phyloP scores from a whole-genome alignment of 768 basidiomycete species.

The Tubosaeta brunneosetosa region DNA sequence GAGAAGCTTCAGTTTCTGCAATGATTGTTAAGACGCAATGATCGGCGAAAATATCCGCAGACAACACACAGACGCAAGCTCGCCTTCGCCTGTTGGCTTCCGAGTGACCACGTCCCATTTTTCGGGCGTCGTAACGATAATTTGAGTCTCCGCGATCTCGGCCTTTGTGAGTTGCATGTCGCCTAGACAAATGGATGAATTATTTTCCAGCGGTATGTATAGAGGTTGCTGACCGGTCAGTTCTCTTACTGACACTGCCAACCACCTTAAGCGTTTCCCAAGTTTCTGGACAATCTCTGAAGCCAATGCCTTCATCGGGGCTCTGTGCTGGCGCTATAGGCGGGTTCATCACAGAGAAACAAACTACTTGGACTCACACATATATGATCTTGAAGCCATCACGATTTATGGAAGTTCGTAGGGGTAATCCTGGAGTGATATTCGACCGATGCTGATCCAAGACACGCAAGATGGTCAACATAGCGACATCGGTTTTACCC shows the following conservation, averaged over 20 bases:
- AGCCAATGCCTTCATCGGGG: constrained; percentile 98
- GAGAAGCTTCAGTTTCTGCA: constrained; percentile 82
- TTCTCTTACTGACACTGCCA: constrained; percentile 81
- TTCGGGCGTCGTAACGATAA: constrained; percentile 98
- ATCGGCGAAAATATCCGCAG: background rate
- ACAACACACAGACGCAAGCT: constrained; percentile 77
- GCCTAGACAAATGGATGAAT: constrained; percentile 33
- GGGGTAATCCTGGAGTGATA: constrained; percentile 22
- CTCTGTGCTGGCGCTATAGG: constrained; percentile 40
- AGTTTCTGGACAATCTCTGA: constrained; percentile 94
- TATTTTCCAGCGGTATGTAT: background rate
- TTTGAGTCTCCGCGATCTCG: constrained; percentile 92
- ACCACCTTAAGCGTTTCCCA: constrained; percentile 84
- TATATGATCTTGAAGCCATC: constrained; percentile 95
- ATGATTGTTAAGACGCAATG: background rate
- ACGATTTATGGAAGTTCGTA: constrained; percentile 52
- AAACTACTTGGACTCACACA: constrained; percentile 51
- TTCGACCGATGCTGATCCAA: constrained; percentile 62
- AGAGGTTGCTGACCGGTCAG: constrained; percentile 62
- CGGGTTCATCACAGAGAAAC: background rate
- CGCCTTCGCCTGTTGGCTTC: constrained; percentile 95
- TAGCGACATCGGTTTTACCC: constrained; percentile 99
- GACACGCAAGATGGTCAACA: constrained; percentile 88
- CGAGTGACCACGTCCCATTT: constrained; percentile 99
- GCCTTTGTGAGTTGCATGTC: constrained; percentile 96